Percentiles rank a stretch among this genome's conserved stretches.
These are phyloP conservation scores for Didymella exigua DNA, from an alignment of 2,329 filamentous ascomycete genomes.

Conservation along the genomic window DNA sequence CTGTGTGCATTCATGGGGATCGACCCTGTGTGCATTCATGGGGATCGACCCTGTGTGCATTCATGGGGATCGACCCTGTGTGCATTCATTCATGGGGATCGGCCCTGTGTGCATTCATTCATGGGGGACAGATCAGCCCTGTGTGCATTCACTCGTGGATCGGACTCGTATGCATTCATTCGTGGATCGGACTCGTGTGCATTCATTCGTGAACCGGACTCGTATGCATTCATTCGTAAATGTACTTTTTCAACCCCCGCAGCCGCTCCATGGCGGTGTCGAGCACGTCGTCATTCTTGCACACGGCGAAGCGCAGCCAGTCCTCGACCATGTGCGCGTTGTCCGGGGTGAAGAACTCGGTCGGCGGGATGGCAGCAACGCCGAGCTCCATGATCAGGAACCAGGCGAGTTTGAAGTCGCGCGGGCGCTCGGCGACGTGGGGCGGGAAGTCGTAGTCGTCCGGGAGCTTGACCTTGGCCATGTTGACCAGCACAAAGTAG, in stretches of 20 bases:
- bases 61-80: no score
- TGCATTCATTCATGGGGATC: no score
- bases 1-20: no score
- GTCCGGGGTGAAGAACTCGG: slow-evolving; percentile 89
- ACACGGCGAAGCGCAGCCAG: slow-evolving; percentile 93
- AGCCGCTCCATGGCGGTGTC: slow-evolving; percentile 58
- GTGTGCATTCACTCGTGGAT: no score
- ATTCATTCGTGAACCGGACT: no score
- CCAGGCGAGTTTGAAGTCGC: slow-evolving; percentile 95
- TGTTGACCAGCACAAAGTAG: slow-evolving; percentile 96
- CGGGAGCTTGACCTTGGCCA: slow-evolving; percentile 84
- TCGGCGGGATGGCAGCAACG: slow-evolving; percentile 93
- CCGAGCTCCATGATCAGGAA: slow-evolving; percentile 97
- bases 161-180: no score
- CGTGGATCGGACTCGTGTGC: no score
- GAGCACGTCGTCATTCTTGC: slow-evolving; percentile 84
- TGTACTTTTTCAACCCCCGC: slow-evolving; percentile 58
- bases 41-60: no score
- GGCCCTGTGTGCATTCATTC: no score
- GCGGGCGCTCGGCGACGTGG: slow-evolving; percentile 82
- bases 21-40: no score
- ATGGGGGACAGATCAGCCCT: no score
- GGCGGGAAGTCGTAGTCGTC: slow-evolving; percentile 84
- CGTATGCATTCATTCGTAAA: no score
- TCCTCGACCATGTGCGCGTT: slow-evolving; percentile 89